phyloP scores from a whole-genome alignment of 805 yeast species.

The Monosporozyma siamensis region DNA sequence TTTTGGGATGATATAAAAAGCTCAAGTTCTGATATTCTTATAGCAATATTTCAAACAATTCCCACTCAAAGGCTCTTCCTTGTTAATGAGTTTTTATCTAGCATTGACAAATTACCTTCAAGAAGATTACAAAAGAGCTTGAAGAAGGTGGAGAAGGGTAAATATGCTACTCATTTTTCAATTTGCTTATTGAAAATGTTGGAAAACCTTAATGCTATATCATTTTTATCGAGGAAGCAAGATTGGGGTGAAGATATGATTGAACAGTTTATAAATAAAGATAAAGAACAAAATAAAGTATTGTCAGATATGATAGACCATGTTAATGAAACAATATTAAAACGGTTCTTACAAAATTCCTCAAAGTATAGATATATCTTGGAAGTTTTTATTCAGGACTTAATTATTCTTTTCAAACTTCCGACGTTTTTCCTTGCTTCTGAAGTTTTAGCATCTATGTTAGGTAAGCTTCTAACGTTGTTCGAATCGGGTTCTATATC shows the following conservation, averaged over 20 bases:
- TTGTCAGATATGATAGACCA: conserved; percentile 14
- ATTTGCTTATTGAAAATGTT: conserved; percentile 20
- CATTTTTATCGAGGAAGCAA: conserved; percentile 1
- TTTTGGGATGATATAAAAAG: conserved; percentile 18
- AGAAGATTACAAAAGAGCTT: conserved; percentile 31
- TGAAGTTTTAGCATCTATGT: conserved; percentile 37
- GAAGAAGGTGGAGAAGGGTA: conserved; percentile 11
- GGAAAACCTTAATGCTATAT: conserved; percentile 16
- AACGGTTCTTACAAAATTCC: conserved; percentile 20
- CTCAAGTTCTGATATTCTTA: conserved; percentile 21
- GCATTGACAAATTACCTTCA: conserved; percentile 41
- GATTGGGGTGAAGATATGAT: conserved; percentile 3
- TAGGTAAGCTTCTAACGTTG: conserved; percentile 35
- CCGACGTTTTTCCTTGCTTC: conserved; percentile 63
- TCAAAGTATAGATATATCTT: conserved; percentile 32
- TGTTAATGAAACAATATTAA: conserved; percentile 18
- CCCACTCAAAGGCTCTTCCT: conserved; percentile 51
- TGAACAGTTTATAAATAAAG: conserved; percentile 1
- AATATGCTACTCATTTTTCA: conserved; percentile 24
- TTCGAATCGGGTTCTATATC: conserved; percentile 31
- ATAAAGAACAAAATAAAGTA: conserved; percentile 5
- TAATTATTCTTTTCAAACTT: conserved; percentile 37
- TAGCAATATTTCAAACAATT: conserved; percentile 33
- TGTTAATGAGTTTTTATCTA: conserved; percentile 48
- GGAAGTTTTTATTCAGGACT: conserved; percentile 50